Base-by-base conservation (phyloP, 305 asterid genomes). In the Plantago coronopus region DNA sequence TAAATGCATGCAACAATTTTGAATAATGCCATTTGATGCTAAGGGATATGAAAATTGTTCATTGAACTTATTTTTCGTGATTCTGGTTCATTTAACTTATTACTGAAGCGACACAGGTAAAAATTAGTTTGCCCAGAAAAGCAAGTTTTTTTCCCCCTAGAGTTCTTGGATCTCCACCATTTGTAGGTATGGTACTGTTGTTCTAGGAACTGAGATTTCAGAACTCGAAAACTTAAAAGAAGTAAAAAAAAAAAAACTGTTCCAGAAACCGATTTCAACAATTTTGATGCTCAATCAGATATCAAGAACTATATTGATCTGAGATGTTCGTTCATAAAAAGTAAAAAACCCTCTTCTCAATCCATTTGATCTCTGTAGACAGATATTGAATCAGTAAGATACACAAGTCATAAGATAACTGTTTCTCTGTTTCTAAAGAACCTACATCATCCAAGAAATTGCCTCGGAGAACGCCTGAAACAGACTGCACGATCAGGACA, bases 1-100 rank as follows among this genome's bases (percentile, higher is more conserved):
- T 50, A 50, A 21, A 50, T 50, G 56, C 56, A 20, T 20, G n/a
- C 38, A 22, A 21, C 34, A 20, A 50, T 50, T 50, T 50, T n/a
- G n/a, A n/a, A n/a, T n/a, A n/a, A n/a, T 13, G 19, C 25, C 12
- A 14, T 7, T 18, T 48, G 54, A 48, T 48, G 54, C 25, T 48
- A 48, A 18, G 54, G 17, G 37, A 49, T 49, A 49, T 49, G 23
- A 49, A 9, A 49, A 49, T 19, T 49, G 31, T 49, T 49, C 14
- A 20, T 19, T 48, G 54, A 48, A 48, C 54, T 51, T 51, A 51
- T 21, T 31, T 25, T 53, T 37, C 58, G 20, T 53, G 58, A 53
- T 53, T 53, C 42, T 16, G 57, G 57, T 51, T 4, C 17, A 50
- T 50, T 50, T 50, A 50, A 49, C n/a, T n/a, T 49, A 49, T 10